Evolutionary conservation across 2,329 filamentous ascomycete species (phyloP).

Genomic region (Diaporthe sp.): DNA sequence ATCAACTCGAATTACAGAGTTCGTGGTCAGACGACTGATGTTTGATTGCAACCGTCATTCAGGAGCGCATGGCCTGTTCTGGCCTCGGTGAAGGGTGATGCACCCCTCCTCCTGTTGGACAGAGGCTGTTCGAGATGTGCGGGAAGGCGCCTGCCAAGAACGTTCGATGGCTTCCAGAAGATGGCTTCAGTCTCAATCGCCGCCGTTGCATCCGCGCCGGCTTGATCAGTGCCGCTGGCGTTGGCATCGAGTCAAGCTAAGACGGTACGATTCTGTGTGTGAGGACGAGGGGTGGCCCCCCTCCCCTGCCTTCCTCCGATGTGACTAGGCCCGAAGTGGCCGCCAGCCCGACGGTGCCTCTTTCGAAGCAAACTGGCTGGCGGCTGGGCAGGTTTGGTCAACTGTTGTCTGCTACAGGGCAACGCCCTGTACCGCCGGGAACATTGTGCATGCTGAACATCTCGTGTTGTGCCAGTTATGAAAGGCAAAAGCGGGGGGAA

Average conservation of each 20-base stretch:
- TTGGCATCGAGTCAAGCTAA: slow-evolving; percentile 35
- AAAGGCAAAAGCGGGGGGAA: slow-evolving; percentile 51
- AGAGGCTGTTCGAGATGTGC: slow-evolving; percentile 7
- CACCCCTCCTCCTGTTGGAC: slow-evolving; percentile 16
- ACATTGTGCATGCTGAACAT: slow-evolving; percentile 21
- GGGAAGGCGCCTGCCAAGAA: slow-evolving; percentile 22
- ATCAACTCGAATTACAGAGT: slow-evolving; percentile 7
- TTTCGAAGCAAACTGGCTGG: slow-evolving; percentile 25
- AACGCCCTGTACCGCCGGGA: slow-evolving; percentile 23
- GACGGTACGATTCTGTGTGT: slow-evolving; percentile 19
- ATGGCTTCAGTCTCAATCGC: slow-evolving; percentile 29
- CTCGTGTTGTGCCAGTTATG: slow-evolving; percentile 43
- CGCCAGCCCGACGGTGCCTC: slow-evolving; percentile 30
- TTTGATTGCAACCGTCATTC: slow-evolving; percentile 14
- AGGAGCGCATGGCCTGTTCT: background rate
- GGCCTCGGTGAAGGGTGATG: slow-evolving; percentile 18
- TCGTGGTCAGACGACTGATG: slow-evolving; percentile 16
- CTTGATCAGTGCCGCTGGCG: slow-evolving; percentile 29
- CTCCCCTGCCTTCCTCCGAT: slow-evolving; percentile 19
- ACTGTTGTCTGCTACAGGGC: slow-evolving; percentile 20
- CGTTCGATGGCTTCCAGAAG: slow-evolving; percentile 33
- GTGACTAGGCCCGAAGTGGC: slow-evolving; percentile 35
- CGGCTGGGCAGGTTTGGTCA: slow-evolving; percentile 39
- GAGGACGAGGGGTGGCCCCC: slow-evolving; percentile 11
- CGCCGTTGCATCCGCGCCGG: slow-evolving; percentile 37